Percentiles rank a stretch among this genome's conserved stretches.
phyloP scores from a whole-genome alignment of 495 filamentous ascomycete species.

The Penicillium angulare region DNA sequence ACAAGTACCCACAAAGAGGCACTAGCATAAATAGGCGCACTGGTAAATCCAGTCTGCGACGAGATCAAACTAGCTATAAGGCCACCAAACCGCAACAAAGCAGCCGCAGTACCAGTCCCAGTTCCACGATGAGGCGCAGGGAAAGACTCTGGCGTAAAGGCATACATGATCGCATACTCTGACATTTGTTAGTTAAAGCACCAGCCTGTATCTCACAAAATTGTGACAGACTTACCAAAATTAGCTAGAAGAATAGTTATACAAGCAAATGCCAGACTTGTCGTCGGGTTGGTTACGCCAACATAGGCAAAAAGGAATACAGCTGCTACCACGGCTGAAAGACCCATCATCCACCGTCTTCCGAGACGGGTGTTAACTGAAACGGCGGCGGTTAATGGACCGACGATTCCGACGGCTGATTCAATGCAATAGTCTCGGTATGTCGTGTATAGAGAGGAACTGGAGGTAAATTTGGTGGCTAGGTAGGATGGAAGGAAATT shows the following conservation, averaged over 20 bases:
- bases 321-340: slow-evolving; percentile 29
- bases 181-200: not conserved
- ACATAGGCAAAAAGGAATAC: slow-evolving; percentile 37
- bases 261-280: slow-evolving; percentile 30
- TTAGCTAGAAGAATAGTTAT: slow-evolving; percentile 29
- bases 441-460: slow-evolving; percentile 26
- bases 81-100: slow-evolving; percentile 27
- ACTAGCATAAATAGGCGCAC: slow-evolving; percentile 34
- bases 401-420: slow-evolving; percentile 29
- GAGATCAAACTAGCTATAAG: slow-evolving; percentile 32
- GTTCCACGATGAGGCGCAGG: slow-evolving; percentile 53
- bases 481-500: slow-evolving; percentile 36
- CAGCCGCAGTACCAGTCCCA: slow-evolving; percentile 46
- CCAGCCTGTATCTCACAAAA: not conserved
- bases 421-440: slow-evolving; percentile 37
- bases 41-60: slow-evolving; percentile 30
- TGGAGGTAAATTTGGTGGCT: slow-evolving; percentile 24
- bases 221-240: slow-evolving; percentile 25
- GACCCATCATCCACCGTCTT: slow-evolving; percentile 34
- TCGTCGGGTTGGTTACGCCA: slow-evolving; percentile 19
- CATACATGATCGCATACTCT: slow-evolving; percentile 54
- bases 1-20: slow-evolving; percentile 33
- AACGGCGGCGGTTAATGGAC: slow-evolving; percentile 26
- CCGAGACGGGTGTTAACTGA: slow-evolving; percentile 30
- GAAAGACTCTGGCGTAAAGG: slow-evolving; percentile 57